These are phyloP conservation scores for Xylona heveae DNA, from an alignment of 495 filamentous ascomycete species.

Conservation along the genomic window DNA sequence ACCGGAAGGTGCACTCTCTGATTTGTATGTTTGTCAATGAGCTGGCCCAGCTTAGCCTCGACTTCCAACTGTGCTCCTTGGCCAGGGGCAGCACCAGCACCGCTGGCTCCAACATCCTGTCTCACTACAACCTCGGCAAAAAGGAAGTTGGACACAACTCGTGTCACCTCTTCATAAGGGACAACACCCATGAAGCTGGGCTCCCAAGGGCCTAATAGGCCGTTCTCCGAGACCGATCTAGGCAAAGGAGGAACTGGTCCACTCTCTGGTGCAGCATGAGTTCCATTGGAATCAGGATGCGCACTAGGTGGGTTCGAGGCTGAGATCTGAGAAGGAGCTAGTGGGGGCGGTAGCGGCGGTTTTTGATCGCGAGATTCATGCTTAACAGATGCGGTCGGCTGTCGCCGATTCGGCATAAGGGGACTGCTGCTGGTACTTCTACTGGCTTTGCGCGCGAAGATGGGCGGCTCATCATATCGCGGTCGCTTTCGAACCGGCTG, in stretches of 20 bases:
- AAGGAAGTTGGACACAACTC: conserved; percentile 51
- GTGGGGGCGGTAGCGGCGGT: conserved; percentile 7
- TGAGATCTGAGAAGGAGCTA: background rate
- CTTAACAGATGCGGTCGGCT: conserved; percentile 6
- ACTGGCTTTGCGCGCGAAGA: conserved; percentile 17
- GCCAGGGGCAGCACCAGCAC: conserved; percentile 23
- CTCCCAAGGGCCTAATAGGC: conserved; percentile 46
- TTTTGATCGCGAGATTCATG: conserved; percentile 4
- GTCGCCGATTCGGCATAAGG: conserved; percentile 13
- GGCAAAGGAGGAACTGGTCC: background rate
- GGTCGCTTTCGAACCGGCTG: conserved; percentile 12
- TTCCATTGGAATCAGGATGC: background rate
- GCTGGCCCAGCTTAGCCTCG: conserved; percentile 70
- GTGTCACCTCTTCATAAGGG: conserved; percentile 45
- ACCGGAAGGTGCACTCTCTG: conserved; percentile 45
- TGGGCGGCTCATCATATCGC: conserved; percentile 16
- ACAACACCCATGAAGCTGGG: conserved; percentile 41
- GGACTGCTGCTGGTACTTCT: conserved; percentile 15
- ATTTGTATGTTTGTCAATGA: conserved; percentile 48
- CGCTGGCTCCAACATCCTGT: conserved; percentile 24
- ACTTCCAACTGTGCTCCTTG: conserved; percentile 66
- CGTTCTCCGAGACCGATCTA: conserved; percentile 3
- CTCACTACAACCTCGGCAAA: conserved; percentile 42
- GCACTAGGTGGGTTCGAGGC: too few species aligned
- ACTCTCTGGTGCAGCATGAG: background rate